Percentiles rank a stretch among this genome's conserved stretches.
Conservation (phyloP, 371 early-diverging fungal genomes). For the Mucor velutinosus region DNA sequence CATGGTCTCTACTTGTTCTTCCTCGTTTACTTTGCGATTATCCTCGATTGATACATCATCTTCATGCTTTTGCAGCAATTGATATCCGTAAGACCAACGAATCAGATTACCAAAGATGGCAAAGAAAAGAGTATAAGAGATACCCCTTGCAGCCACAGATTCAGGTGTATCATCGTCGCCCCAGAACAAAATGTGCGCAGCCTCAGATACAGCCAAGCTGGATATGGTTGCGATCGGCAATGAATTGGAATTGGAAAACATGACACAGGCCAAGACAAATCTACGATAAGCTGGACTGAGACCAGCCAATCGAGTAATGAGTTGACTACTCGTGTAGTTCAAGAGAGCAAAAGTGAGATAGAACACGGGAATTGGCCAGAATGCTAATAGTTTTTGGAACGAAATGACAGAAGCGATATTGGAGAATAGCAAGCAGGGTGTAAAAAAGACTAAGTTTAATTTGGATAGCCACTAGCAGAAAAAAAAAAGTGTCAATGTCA, state of each 20-base stretch:
- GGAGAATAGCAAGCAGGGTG: slow-evolving; percentile 76
- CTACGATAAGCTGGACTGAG: slow-evolving; percentile 51
- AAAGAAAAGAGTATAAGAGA: slow-evolving; percentile 76
- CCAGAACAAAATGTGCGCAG: slow-evolving; percentile 60
- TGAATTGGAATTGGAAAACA: slow-evolving; percentile 75
- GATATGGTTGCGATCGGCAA: slow-evolving; percentile 73
- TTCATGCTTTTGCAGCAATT: slow-evolving; percentile 45
- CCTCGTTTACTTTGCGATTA: slow-evolving; percentile 18
- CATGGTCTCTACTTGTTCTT: slow-evolving; percentile 1
- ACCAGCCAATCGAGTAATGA: slow-evolving; percentile 51
- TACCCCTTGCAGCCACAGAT: slow-evolving; percentile 69
- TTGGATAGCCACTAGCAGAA: slow-evolving; percentile 65
- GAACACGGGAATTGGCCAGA: slow-evolving; percentile 76
- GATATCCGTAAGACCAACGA: slow-evolving; percentile 79
- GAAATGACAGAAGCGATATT: slow-evolving; percentile 70
- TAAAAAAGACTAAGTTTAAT: slow-evolving; percentile 73
- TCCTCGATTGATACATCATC: slow-evolving; percentile 20
- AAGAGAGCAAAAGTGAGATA: slow-evolving; percentile 51
- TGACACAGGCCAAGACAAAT: slow-evolving; percentile 66
- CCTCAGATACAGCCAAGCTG: slow-evolving; percentile 69
- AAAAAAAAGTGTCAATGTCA: not conserved
- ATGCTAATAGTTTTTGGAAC: slow-evolving; percentile 57
- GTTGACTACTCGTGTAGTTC: slow-evolving; percentile 31
- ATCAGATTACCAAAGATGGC: slow-evolving; percentile 76
- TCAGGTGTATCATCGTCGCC: slow-evolving; percentile 62